A percentile compares a stretch with the other conserved stretches of the same genome.
Conservation (phyloP, 2,329 filamentous ascomycete genomes). For the Colletotrichum sp. region DNA sequence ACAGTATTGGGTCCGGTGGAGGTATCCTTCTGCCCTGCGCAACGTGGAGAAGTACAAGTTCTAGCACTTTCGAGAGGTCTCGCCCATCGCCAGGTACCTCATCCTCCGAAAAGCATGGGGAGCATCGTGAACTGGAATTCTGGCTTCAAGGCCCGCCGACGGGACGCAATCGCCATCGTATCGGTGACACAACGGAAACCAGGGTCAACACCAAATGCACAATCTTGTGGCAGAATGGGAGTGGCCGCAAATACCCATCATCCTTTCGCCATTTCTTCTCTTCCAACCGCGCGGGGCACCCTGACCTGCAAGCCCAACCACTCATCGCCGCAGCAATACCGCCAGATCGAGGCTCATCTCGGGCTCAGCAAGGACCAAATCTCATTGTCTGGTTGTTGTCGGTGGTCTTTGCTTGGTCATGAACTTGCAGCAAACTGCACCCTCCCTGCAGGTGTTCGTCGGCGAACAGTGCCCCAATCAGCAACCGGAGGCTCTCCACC, state of each 20-base stretch:
- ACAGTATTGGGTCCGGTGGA: background rate
- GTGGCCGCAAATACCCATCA: background rate
- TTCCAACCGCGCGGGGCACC: background rate
- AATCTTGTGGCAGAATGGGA: background rate
- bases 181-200: background rate
- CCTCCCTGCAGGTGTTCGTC: slow-evolving; percentile 12
- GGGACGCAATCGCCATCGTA: background rate
- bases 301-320: background rate
- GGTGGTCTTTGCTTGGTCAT: background rate
- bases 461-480: background rate
- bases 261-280: background rate
- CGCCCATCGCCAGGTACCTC: background rate
- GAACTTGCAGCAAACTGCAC: background rate
- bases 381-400: background rate
- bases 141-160: background rate
- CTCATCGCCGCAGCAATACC: background rate
- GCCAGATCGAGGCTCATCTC: background rate
- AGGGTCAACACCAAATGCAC: background rate
- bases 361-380: background rate
- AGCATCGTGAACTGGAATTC: slow-evolving; percentile 4
- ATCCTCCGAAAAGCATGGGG: background rate
- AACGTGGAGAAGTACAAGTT: slow-evolving; percentile 1
- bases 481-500: background rate
- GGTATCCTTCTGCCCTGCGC: background rate
- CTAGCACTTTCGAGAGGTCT: slow-evolving; percentile 1